phyloP scores from a whole-genome alignment of 2,329 filamentous ascomycete genomes.

The Colletotrichum liriopes region DNA sequence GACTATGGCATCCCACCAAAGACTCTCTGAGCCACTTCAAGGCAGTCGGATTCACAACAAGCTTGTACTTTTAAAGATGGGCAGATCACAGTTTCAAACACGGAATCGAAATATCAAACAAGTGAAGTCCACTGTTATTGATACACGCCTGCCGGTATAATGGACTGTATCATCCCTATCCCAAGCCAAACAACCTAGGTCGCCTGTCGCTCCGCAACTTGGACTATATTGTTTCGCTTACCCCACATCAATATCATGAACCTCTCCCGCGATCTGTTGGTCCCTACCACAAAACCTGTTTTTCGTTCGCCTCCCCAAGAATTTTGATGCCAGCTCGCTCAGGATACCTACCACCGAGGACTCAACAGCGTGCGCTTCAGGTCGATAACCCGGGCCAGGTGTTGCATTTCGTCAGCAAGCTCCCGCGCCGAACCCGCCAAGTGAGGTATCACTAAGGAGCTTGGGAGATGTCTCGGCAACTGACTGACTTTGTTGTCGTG shows the following conservation, averaged over 20 bases:
- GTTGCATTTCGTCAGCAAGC: neutral
- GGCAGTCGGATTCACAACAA: no score
- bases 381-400: neutral
- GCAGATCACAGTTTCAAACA: no score
- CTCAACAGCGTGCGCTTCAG: neutral
- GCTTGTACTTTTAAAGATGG: no score
- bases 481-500: no score
- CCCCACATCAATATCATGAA: neutral
- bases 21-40: no score
- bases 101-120: no score
- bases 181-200: neutral
- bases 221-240: neutral
- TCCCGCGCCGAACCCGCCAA: no score
- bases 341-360: neutral
- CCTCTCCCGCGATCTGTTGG: neutral
- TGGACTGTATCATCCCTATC: neutral
- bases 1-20: no score
- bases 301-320: neutral
- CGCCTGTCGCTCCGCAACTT: neutral
- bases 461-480: no score
- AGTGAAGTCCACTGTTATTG: no score
- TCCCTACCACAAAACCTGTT: neutral
- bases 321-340: neutral
- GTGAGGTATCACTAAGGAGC: no score
- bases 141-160: no score